Evolutionary conservation across 192 early-diverging fungal species (phyloP), one percentile per base, ranked within the genome.

Genomic region (Coemansia sp.): DNA sequence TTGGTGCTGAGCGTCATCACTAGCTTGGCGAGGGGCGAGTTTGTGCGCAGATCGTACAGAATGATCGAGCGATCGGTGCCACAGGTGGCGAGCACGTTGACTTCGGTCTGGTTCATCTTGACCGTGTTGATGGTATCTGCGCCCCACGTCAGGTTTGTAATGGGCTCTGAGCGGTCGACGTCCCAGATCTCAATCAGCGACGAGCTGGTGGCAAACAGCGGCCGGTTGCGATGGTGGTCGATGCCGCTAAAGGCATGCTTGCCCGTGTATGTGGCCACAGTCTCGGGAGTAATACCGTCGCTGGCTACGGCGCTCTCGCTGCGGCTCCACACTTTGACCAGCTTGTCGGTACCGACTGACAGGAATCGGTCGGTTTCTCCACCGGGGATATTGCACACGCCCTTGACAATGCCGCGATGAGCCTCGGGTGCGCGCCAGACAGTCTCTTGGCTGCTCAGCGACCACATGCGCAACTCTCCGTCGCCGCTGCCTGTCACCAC

Each of bases 91-190:
- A 99, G 84, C 34, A 99, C 89, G 65, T 88, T 93, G n/a, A 89
- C 91, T 72, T 99, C 96, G 12, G 95, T 96, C 77, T 97, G 96
- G 83, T 99, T 99, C 85, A 99, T 96, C 73, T 90, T 90, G 70
- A 99, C 95, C 1, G 95, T 90, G 40, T 93, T 92, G 77, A 95
- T 92, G 13, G 96, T 96, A 85, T 99, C 98, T 15, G 91, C 92
- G 16, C 95, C 97, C 97, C 97, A 99, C 27, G 87, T 87, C 68
- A 98, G 86, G 34, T 88, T 88, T 66, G 91, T 87, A 33, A 95
- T 85, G 3, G 98, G 98, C 66, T 94, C 90, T 12, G 95, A 91
- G 27, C 80, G 73, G 51, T 89, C 77, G 67, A 97, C 92, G 65
- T 99, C 95, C 98, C 98, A 99, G 47, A 99, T 87, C 59, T 97